Evolutionary conservation across 768 basidiomycete genomes (phyloP).

Genomic region (Megacollybia marginata): DNA sequence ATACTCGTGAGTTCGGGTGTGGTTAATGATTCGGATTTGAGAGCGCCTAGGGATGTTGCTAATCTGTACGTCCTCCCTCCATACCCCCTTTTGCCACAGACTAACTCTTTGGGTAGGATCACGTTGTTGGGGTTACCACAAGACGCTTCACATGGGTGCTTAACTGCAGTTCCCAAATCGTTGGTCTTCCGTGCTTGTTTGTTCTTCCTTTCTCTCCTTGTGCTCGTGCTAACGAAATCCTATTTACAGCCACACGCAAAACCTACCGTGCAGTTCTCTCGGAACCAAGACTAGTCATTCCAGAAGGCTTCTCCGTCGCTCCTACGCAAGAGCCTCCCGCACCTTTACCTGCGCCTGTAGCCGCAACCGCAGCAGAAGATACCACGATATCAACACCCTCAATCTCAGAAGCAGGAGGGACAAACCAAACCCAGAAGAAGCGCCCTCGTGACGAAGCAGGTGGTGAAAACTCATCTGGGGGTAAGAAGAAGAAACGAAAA

Average conservation of each 20-base stretch:
- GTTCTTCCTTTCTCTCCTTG: conserved; percentile 18
- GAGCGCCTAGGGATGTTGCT: conserved; percentile 65
- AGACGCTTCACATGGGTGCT: conserved; percentile 57
- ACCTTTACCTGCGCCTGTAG: neutral
- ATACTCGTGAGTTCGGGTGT: conserved; percentile 68
- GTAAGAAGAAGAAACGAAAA: conserved; percentile 24
- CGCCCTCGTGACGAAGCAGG: conserved; percentile 16
- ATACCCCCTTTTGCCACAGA: too few species aligned
- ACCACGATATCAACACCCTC: neutral
- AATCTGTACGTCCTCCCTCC: conserved; percentile 71
- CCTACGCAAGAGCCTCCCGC: neutral
- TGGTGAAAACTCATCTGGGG: conserved; percentile 1
- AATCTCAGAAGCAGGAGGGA: neutral
- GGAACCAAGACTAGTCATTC: conserved; percentile 61
- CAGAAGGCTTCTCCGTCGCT: conserved; percentile 11
- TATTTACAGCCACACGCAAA: conserved; percentile 60
- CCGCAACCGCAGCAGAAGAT: neutral
- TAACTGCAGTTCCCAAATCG: conserved; percentile 55
- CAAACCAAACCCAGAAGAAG: conserved; percentile 8
- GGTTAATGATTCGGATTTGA: conserved; percentile 49
- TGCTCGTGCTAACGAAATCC: neutral
- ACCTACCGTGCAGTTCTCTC: conserved; percentile 78
- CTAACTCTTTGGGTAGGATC: conserved; percentile 33
- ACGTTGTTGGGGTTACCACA: conserved; percentile 62
- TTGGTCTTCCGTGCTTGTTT: conserved; percentile 67